Evolutionary conservation across 768 basidiomycete genomes (phyloP), one percentile per base, ranked within the genome.

Genomic region (Postia placenta): DNA sequence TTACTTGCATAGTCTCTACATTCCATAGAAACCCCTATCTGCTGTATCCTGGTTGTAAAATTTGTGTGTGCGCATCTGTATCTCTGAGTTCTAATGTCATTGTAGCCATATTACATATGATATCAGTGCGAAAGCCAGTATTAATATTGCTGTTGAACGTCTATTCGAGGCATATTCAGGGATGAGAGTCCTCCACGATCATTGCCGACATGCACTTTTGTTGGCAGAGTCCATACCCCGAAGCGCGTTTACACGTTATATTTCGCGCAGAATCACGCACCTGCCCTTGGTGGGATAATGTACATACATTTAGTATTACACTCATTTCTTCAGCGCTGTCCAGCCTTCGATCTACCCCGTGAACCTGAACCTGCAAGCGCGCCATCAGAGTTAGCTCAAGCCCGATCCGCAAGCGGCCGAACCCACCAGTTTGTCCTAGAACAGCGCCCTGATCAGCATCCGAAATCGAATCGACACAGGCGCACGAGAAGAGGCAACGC

Each of bases 291-390:
- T n/a, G n/a, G n/a, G n/a, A n/a, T n/a, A n/a, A n/a, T n/a, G n/a
- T n/a, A n/a, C n/a, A n/a, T n/a, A n/a, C n/a, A n/a, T n/a, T n/a
- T n/a, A n/a, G n/a, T n/a, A n/a, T n/a, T n/a, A 33, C 9, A 33
- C 30, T 33, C 9, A 7, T 33, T 33, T 33, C 30, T 15, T 33
- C 30, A 7, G 15, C 30, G 9, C 9, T 7, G 15, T 33, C 30
- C 15, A 33, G 9, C 7, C 30, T 7, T 33, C 15, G 30, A 7
- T 33, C 30, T 53, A 79, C 51, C 79, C 78, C 56, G 67, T 75
- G 69, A 77, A 81, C 65, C 76, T 78, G 71, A 79, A 79, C 79
- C 78, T 79, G 51, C 36, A 38, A 58, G 49, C 17, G 56, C 59
- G 17, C 17, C 17, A 42, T 24, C 23, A 41, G 22, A 2, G 27